Evolutionary conservation across 805 yeast genomes (phyloP).

Genomic region (Suhomyces pyralidae): DNA sequence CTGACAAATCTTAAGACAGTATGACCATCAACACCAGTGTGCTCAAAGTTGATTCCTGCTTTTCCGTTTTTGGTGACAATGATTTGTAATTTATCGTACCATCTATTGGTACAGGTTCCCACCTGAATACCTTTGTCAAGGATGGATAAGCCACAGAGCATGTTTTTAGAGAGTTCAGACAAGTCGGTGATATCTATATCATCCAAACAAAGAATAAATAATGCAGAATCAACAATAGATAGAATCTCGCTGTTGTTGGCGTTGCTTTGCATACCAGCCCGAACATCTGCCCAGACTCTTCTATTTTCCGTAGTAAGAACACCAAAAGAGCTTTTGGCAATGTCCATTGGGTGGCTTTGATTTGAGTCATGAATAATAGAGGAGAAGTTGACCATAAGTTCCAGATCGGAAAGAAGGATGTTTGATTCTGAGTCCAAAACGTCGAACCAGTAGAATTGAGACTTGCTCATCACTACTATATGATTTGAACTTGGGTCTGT

Average conservation of each 20-base stretch:
- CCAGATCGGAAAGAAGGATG: slow-evolving; percentile 69
- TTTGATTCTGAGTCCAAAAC: slow-evolving; percentile 74
- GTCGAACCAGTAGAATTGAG: slow-evolving; percentile 94
- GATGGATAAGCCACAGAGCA: slow-evolving; percentile 81
- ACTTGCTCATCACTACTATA: slow-evolving; percentile 74
- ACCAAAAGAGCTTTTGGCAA: slow-evolving; percentile 79
- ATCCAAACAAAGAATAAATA: slow-evolving; percentile 81
- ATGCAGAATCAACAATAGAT: slow-evolving; percentile 72
- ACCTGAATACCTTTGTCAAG: slow-evolving; percentile 84
- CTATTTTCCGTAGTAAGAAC: slow-evolving; percentile 88
- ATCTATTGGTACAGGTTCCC: slow-evolving; percentile 91
- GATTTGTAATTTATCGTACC: slow-evolving; percentile 91
- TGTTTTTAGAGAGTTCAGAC: slow-evolving; percentile 70
- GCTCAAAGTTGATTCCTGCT: slow-evolving; percentile 92
- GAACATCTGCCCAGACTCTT: slow-evolving; percentile 77
- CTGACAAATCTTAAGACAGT: slow-evolving; percentile 85
- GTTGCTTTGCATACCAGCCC: slow-evolving; percentile 44
- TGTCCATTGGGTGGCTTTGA: slow-evolving; percentile 49
- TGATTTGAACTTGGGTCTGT: slow-evolving; percentile 74
- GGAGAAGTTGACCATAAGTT: slow-evolving; percentile 69
- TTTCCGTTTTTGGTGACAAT: slow-evolving; percentile 85
- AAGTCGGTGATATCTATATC: slow-evolving; percentile 64
- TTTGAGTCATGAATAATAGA: slow-evolving; percentile 74
- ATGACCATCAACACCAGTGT: slow-evolving; percentile 95
- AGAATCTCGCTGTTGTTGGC: slow-evolving; percentile 67